Evolutionary conservation across 768 basidiomycete species (phyloP), one percentile per base, ranked within the genome.

Genomic region (Xerocomellus dryophilus): DNA sequence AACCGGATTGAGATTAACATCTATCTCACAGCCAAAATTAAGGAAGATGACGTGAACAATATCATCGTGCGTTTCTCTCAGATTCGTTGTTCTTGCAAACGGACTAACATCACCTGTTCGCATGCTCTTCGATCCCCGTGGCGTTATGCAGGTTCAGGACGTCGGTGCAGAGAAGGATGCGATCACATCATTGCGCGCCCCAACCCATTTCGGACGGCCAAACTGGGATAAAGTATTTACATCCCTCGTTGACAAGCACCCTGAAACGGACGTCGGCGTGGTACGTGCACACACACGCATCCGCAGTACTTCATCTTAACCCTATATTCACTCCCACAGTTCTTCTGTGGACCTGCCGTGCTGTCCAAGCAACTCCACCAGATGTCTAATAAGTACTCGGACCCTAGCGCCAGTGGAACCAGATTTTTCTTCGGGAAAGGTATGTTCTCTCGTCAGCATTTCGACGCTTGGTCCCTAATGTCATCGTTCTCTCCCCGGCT

Each of bases 81-180:
- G 23, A 18, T 43, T 51, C 46, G 14, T 44, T 32, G 14, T 23
- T 35, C 39, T 42, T 46, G 11, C n/a, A 40, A 47, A 18, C 12
- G 15, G 45, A 35, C 56, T 60, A n/a, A 47, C 40, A 41, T 29
- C n/a, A n/a, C n/a, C 18, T 51, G 4, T 20, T 7, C 42, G 10
- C 25, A 18, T 53, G 29, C 11, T 32, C 36, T 36, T 35, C 7
- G 31, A 35, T 43, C 4, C n/a, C 12, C 4, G 14, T 15, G 20
- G n/a, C 38, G 7, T 40, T 7, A 49, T 41, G 1, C 49, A 85
- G 82, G 79, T 89, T 7, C 88, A 93, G 64, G 93, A 96, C 61
- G 93, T 97, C 35, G 95, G 95, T 47, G 89, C 90, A 2, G 90
- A 96, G 57, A 87, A 85, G 72, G 95, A 98, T 62, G 87, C 93